A percentile compares a stretch with the other conserved stretches of the same genome.
Conservation (phyloP, 2,329 filamentous ascomycete species). For the Nothophoma quercina region DNA sequence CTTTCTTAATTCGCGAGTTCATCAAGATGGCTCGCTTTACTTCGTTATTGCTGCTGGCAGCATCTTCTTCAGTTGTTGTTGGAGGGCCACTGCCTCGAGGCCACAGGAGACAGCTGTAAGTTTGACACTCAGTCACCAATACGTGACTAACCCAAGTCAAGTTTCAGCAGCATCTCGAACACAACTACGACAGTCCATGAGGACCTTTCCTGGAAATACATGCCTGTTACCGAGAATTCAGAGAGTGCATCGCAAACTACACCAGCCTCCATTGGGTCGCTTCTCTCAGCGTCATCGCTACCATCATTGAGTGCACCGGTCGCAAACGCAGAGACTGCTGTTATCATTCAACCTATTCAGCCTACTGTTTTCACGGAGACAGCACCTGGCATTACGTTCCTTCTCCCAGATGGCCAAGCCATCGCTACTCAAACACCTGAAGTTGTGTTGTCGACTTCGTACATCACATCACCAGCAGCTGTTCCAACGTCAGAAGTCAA, state of each 20-base stretch:
- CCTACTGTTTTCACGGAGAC: slow-evolving; percentile 37
- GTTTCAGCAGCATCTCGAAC: slow-evolving; percentile 37
- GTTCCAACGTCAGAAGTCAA: slow-evolving; percentile 19
- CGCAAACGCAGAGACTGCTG: slow-evolving; percentile 42
- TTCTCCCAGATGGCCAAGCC: slow-evolving; percentile 41
- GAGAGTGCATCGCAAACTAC: neutral
- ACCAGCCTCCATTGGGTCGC: neutral
- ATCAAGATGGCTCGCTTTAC: slow-evolving; percentile 38
- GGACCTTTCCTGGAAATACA: neutral
- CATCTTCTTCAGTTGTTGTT: slow-evolving; percentile 35
- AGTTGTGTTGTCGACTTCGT: slow-evolving; percentile 42
- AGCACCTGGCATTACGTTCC: slow-evolving; percentile 43
- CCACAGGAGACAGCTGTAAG: slow-evolving; percentile 41
- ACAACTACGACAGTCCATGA: slow-evolving; percentile 24
- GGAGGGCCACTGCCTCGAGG: slow-evolving; percentile 45
- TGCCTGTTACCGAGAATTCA: neutral
- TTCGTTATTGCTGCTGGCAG: slow-evolving; percentile 49
- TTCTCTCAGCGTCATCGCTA: too few species aligned
- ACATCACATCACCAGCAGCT: slow-evolving; percentile 34
- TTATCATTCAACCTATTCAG: slow-evolving; percentile 44
- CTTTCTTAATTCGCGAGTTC: slow-evolving; percentile 24
- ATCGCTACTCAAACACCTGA: slow-evolving; percentile 38
- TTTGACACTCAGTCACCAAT: neutral
- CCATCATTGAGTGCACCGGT: slow-evolving; percentile 15
- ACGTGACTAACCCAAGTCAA: neutral